Percentiles rank a stretch among this genome's conserved stretches.
Evolutionary conservation across 495 filamentous ascomycete species (phyloP).

Genomic region (Aspergillus baeticus): DNA sequence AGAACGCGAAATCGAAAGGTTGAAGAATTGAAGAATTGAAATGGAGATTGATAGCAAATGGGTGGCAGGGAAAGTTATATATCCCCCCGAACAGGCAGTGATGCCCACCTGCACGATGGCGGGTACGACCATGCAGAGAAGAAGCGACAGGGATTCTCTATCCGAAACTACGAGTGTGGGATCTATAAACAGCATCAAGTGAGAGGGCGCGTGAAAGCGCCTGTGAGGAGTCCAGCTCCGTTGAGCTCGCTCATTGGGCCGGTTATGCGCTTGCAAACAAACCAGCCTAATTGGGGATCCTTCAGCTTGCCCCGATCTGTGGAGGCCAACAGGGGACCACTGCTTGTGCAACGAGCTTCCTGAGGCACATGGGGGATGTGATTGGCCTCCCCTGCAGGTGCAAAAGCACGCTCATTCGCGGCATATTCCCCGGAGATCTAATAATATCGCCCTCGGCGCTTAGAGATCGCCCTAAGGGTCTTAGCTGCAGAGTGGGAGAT

Average conservation of each 20-base stretch:
- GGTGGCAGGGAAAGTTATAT: conserved; percentile 15
- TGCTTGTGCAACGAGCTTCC: conserved; percentile 11
- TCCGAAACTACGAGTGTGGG: conserved; percentile 18
- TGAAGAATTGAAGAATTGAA: conserved; percentile 9
- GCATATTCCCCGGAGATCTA: conserved; percentile 9
- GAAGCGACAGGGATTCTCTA: conserved; percentile 9
- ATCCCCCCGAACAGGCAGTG: not conserved
- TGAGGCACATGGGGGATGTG: not conserved
- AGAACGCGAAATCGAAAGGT: not conserved
- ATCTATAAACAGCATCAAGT: conserved; percentile 30
- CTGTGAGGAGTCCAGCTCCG: conserved; percentile 3
- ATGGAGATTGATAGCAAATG: not conserved
- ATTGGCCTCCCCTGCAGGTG: conserved; percentile 15
- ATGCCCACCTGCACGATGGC: conserved; percentile 6
- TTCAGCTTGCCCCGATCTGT: conserved; percentile 8
- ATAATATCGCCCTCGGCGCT: conserved; percentile 19
- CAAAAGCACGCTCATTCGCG: conserved; percentile 13
- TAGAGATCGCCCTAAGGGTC: conserved; percentile 21
- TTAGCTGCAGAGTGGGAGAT: conserved; percentile 30
- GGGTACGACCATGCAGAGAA: conserved; percentile 16
- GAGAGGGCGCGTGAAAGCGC: conserved; percentile 19
- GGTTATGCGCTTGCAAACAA: conserved; percentile 20
- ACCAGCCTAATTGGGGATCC: conserved; percentile 10
- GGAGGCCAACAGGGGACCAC: not conserved
- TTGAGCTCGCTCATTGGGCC: conserved; percentile 17